A percentile compares a stretch with the other conserved stretches of the same genome.
phyloP scores from a whole-genome alignment of 1,284 basidiomycete species.

The Rhodotorula sp. region DNA sequence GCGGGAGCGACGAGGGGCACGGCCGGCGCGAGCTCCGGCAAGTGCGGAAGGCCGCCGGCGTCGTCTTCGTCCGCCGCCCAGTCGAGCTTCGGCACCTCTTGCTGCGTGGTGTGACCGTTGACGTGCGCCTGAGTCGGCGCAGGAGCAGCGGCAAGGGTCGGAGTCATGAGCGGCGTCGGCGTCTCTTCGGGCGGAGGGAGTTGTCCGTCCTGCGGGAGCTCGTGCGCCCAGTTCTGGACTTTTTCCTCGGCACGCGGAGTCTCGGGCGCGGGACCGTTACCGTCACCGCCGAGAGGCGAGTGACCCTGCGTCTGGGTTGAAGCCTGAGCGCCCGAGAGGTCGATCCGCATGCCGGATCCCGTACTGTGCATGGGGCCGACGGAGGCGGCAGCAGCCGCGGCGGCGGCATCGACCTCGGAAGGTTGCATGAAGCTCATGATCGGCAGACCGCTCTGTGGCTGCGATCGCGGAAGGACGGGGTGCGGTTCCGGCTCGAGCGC shows the following conservation, averaged over 20 bases:
- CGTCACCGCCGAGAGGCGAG: not conserved
- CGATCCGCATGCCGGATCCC: not conserved
- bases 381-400: conserved; percentile 41
- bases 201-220: conserved; percentile 15
- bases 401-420: conserved; percentile 21
- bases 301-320: not conserved
- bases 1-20: not conserved
- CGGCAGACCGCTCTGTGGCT: not conserved
- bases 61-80: conserved; percentile 28
- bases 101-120: not conserved
- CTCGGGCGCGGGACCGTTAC: not conserved
- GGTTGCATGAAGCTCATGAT: conserved; percentile 34
- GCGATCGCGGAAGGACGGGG: not conserved
- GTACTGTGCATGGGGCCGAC: not conserved
- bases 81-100: conserved; percentile 15
- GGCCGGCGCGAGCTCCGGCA: conserved; percentile 29
- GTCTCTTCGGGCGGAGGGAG: conserved; percentile 22
- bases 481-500: conserved; percentile 16
- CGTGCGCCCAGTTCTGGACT: conserved; percentile 29
- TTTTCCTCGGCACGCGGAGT: conserved; percentile 20
- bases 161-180: conserved; percentile 5
- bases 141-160: not conserved
- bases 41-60: conserved; percentile 16
- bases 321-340: not conserved
- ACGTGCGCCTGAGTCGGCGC: not conserved